Evolutionary conservation across 1,284 basidiomycete genomes (phyloP), one percentile per base, ranked within the genome.

Genomic region (Pulveroboletus sp.): DNA sequence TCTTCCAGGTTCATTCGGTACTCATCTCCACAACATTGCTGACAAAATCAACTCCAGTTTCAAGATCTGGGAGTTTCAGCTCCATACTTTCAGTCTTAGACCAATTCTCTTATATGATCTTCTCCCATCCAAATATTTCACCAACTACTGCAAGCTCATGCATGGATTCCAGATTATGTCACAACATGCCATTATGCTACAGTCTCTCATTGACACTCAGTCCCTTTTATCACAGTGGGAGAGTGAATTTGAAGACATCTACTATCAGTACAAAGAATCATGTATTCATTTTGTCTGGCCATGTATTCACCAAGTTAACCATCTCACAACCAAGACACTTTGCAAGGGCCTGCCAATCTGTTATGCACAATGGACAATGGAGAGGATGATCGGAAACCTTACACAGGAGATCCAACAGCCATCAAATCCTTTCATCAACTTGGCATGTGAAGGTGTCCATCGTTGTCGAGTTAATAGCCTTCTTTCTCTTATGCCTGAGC

Each of bases 31-130:
- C 8, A 72, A 78, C 57, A 64, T 66, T 42, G 71, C 71, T 1
- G 64, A 75, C 35, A 77, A 76, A 31, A 65, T 76, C 4, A 67
- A 65, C 12, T 68, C 65, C 17, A 20, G 14, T 7, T 49, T 40
- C 48, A 49, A 49, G 26, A 49, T 38, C 25, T 40, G 38, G 24
- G 48, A 49, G n/a, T 49, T 49, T 11, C 48, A 40, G 10, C 24
- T 49, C 9, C 28, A 49, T 8, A 29, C 25, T 5, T 49, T 49
- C 44, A 63, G 29, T 33, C 45, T 18, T 26, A 72, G 24, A 3
- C 48, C 48, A 4, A 49, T 49, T 9, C 28, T 49, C 7, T 28
- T 49, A 1, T 49, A 49, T 20, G 14, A 18, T 12, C 18, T 38
- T 9, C 36, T 38, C 7, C 36, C 25, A 18, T 42, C 3, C 1